phyloP scores from a whole-genome alignment of 2,329 filamentous ascomycete genomes.

The Tolypocladium endophyticum region DNA sequence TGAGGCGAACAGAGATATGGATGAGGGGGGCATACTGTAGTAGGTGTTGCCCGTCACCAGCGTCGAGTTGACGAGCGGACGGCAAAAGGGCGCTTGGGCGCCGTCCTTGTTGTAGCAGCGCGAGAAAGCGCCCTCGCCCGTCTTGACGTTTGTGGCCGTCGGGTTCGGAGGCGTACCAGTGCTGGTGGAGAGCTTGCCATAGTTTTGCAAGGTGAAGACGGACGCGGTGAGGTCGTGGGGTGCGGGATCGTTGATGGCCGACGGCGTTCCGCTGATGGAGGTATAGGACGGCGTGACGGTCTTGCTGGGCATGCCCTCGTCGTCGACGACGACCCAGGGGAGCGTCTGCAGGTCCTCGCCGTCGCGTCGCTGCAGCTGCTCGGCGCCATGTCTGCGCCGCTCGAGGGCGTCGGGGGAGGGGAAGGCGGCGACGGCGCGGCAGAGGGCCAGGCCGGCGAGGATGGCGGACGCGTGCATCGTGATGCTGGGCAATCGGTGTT shows the following conservation, averaged over 20 bases:
- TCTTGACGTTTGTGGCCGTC: slow-evolving; percentile 25
- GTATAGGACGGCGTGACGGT: slow-evolving; percentile 40
- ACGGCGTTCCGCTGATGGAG: slow-evolving; percentile 33
- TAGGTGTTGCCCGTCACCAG: slow-evolving; percentile 36
- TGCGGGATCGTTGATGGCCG: slow-evolving; percentile 24
- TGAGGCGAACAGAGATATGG: background rate
- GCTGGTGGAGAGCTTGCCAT: slow-evolving; percentile 26
- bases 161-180: slow-evolving; percentile 33
- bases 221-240: slow-evolving; percentile 37
- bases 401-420: slow-evolving; percentile 2
- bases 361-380: background rate
- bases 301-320: slow-evolving; percentile 29
- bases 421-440: slow-evolving; percentile 2
- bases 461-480: background rate
- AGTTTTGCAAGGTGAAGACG: slow-evolving; percentile 25
- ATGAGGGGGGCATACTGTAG: slow-evolving; percentile 30
- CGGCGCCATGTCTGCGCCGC: background rate
- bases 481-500: background rate
- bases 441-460: background rate
- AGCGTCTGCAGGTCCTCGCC: slow-evolving; percentile 22
- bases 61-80: slow-evolving; percentile 30
- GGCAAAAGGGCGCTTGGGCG: slow-evolving; percentile 39
- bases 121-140: slow-evolving; percentile 36
- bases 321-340: slow-evolving; percentile 41
- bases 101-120: slow-evolving; percentile 38